phyloP scores from a whole-genome alignment of 148 eudicot species.

The Polygonum maritimum region DNA sequence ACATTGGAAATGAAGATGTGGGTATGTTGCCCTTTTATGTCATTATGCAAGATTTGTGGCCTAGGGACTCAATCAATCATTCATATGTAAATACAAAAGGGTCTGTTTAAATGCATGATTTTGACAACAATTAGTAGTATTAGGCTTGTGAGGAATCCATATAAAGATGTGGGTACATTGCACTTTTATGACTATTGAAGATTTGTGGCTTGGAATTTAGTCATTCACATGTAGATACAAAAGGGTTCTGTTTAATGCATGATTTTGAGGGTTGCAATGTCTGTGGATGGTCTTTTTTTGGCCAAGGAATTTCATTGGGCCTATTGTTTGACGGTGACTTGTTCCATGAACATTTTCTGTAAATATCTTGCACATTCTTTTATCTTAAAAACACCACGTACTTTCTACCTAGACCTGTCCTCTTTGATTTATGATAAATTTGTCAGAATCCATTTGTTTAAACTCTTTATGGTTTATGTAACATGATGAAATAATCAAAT shows the following conservation, averaged over 20 bases:
- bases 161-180: not conserved
- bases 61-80: too few species aligned
- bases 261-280: not conserved
- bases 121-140: too few species aligned
- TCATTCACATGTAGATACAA: not conserved
- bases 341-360: not conserved
- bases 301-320: not conserved
- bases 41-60: too few species aligned
- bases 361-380: not conserved
- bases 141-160: not conserved
- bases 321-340: not conserved
- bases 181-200: too few species aligned
- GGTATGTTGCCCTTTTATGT: too few species aligned
- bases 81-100: too few species aligned
- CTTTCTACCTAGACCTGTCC: not conserved
- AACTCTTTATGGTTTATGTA: not conserved
- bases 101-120: too few species aligned
- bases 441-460: not conserved
- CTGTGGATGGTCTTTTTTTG: not conserved
- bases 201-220: too few species aligned
- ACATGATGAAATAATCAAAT: too few species aligned
- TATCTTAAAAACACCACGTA: not conserved
- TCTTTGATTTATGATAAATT: not conserved
- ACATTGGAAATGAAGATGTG: too few species aligned
- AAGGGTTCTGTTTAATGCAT: not conserved